Evolutionary conservation across 345 rosid genomes (phyloP).

Genomic region (Aurinia saxatilis): DNA sequence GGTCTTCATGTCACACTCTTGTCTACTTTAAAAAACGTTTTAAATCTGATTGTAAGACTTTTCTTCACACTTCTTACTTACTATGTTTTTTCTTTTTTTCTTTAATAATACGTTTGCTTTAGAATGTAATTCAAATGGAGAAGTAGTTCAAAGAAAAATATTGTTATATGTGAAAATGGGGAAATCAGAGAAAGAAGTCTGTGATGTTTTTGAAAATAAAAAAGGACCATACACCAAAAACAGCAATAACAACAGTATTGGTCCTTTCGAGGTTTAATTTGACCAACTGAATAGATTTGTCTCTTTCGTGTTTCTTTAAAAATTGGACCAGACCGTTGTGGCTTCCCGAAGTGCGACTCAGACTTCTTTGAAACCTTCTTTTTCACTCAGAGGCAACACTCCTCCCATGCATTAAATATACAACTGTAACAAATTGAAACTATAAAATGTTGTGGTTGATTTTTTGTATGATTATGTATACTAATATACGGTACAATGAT

Average conservation of each 20-base stretch:
- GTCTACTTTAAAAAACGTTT: slow-evolving; percentile 21
- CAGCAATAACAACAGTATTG: slow-evolving; percentile 27
- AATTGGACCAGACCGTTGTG: slow-evolving; percentile 24
- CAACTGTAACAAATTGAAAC: too few relatives aligned
- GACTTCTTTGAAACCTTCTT: slow-evolving; percentile 4
- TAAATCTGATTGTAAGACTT: slow-evolving; percentile 18
- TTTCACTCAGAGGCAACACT: slow-evolving; percentile 5
- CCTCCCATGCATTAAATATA: background rate
- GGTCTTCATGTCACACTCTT: slow-evolving; percentile 17
- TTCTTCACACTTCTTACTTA: slow-evolving; percentile 22
- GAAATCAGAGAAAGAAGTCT: background rate
- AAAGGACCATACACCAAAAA: slow-evolving; percentile 31
- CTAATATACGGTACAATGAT: too few relatives aligned
- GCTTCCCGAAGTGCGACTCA: slow-evolving; percentile 26
- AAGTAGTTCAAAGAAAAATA: background rate
- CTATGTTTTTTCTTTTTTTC: background rate
- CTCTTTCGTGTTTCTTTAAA: slow-evolving; percentile 23
- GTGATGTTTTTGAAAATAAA: slow-evolving; percentile 3
- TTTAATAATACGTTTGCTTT: background rate
- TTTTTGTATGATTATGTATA: too few relatives aligned
- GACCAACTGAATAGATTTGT: slow-evolving; percentile 28
- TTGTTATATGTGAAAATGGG: background rate
- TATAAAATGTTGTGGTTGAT: too few relatives aligned
- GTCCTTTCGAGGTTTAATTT: slow-evolving; percentile 30
- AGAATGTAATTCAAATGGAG: background rate